Percentiles rank a stretch among this genome's conserved stretches.
phyloP scores from a whole-genome alignment of 1,284 basidiomycete genomes.

The Melampsora larici-populina region DNA sequence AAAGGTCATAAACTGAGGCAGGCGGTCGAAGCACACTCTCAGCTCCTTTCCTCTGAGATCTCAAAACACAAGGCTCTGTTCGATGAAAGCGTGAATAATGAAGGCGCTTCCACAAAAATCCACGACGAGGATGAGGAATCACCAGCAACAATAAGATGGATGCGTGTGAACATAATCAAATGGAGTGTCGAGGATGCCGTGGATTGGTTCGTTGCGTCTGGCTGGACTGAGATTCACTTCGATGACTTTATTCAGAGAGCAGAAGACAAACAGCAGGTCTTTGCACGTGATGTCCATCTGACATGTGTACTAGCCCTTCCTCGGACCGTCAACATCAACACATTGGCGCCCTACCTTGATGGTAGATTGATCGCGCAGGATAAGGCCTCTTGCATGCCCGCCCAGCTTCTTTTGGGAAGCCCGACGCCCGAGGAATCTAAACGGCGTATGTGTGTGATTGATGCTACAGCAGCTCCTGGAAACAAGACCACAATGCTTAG shows the following conservation, averaged over 20 bases:
- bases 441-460: slow-evolving; percentile 63
- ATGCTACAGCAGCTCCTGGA: slow-evolving; percentile 93
- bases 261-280: slow-evolving; percentile 58
- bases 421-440: slow-evolving; percentile 55
- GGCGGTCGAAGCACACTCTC: slow-evolving; percentile 50
- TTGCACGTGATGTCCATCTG: slow-evolving; percentile 68
- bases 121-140: neutral
- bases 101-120: neutral
- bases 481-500: slow-evolving; percentile 96
- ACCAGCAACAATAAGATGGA: slow-evolving; percentile 7
- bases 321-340: slow-evolving; percentile 47
- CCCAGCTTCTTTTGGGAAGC: slow-evolving; percentile 64
- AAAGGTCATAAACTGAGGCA: slow-evolving; percentile 51
- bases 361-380: slow-evolving; percentile 90
- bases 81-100: neutral
- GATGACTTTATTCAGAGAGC: neutral
- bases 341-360: slow-evolving; percentile 60
- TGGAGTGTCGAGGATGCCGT: slow-evolving; percentile 18
- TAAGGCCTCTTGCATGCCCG: slow-evolving; percentile 95
- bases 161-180: slow-evolving; percentile 36
- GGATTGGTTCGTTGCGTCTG: slow-evolving; percentile 17
- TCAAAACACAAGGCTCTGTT: slow-evolving; percentile 10
- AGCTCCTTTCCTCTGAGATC: slow-evolving; percentile 22
- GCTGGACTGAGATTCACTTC: slow-evolving; percentile 9
- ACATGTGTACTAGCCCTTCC: slow-evolving; percentile 62